Conservation (phyloP, 2,329 filamentous ascomycete genomes). For the Neonectria punicea region DNA sequence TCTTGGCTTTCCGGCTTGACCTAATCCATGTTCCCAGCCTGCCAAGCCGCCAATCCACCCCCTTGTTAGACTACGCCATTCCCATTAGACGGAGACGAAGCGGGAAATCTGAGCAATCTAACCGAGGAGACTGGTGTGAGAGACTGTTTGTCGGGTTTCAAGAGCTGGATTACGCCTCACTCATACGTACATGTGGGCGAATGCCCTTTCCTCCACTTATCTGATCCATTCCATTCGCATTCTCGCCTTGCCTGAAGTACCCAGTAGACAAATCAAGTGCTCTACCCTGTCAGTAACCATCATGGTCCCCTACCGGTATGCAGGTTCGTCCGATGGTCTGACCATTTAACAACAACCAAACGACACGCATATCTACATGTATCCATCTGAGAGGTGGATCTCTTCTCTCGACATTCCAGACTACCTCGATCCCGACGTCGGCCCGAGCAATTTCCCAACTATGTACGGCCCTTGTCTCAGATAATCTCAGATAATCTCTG, state of each 20-base stretch:
- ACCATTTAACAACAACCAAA: not conserved
- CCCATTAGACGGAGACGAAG: constrained; percentile 1
- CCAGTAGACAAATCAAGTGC: not conserved
- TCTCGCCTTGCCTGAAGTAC: not conserved
- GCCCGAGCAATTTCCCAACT: not conserved
- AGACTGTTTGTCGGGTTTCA: constrained; percentile 7
- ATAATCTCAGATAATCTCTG: not conserved
- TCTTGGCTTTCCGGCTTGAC: not conserved
- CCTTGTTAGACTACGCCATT: constrained; percentile 1
- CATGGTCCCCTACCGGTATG: not conserved
- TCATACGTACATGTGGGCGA: not conserved
- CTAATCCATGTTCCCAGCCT: not conserved
- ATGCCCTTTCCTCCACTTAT: not conserved
- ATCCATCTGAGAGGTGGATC: not conserved
- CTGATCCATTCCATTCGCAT: not conserved
- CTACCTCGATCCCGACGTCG: not conserved
- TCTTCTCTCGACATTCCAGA: not conserved
- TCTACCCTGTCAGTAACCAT: not conserved
- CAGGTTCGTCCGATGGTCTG: not conserved
- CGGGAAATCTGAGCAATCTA: constrained; percentile 23
- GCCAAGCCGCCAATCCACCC: constrained; percentile 12
- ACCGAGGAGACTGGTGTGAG: constrained; percentile 1
- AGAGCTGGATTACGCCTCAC: not conserved
- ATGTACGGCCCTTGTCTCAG: not conserved
- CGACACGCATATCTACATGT: not conserved